These are phyloP conservation scores for Torulaspora maleeae DNA, from an alignment of 805 yeast genomes.

Conservation along the genomic window DNA sequence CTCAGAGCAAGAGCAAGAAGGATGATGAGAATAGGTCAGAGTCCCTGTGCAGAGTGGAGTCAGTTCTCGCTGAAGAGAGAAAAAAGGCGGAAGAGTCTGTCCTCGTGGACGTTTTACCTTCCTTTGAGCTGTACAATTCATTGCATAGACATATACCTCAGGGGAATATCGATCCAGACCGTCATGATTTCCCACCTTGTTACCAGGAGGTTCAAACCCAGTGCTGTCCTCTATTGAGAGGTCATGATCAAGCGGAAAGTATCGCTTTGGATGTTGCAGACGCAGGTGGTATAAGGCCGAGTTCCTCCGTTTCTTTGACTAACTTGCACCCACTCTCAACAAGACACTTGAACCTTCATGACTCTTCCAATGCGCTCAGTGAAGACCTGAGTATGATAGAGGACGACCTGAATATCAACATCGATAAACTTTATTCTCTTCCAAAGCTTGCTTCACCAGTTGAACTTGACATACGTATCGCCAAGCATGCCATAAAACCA, in stretches of 20 bases:
- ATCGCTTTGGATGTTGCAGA: conserved; percentile 4
- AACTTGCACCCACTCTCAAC: conserved; percentile 22
- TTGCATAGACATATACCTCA: conserved; percentile 40
- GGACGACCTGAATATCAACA: conserved; percentile 40
- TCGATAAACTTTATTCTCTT: conserved; percentile 49
- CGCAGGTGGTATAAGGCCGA: neutral
- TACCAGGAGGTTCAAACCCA: conserved; percentile 29
- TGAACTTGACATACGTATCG: conserved; percentile 46
- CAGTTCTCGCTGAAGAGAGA: conserved; percentile 1
- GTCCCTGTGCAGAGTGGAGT: conserved; percentile 3
- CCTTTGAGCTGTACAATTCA: conserved; percentile 62
- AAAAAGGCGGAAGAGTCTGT: conserved; percentile 13
- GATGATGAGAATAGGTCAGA: conserved; percentile 1
- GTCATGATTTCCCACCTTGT: conserved; percentile 35
- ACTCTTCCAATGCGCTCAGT: conserved; percentile 1
- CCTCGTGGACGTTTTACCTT: conserved; percentile 55
- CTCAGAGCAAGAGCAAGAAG: neutral
- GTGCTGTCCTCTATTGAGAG: conserved; percentile 12
- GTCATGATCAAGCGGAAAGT: conserved; percentile 14
- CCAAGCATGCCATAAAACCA: conserved; percentile 48
- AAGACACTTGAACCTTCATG: conserved; percentile 15
- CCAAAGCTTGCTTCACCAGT: conserved; percentile 44
- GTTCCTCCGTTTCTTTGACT: conserved; percentile 11
- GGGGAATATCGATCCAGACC: conserved; percentile 35
- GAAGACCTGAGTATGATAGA: conserved; percentile 21